These are phyloP conservation scores for Saturnispora silvae DNA, from an alignment of 805 yeast genomes.

Conservation along the genomic window DNA sequence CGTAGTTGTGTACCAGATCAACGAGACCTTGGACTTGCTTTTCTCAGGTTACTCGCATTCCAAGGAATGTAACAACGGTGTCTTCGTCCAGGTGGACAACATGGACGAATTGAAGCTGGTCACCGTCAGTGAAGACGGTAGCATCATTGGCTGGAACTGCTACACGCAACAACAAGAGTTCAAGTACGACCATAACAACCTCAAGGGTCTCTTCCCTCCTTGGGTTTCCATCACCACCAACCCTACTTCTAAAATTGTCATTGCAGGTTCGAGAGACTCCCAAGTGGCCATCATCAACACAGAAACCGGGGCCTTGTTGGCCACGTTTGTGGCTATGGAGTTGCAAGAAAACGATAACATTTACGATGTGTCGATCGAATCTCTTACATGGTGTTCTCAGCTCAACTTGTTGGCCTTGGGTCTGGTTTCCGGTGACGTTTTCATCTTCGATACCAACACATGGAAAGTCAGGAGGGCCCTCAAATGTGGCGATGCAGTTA, in stretches of 20 bases:
- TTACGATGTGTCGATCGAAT: conserved; percentile 62
- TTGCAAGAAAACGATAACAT: conserved; percentile 45
- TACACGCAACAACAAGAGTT: conserved; percentile 63
- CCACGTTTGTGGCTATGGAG: conserved; percentile 55
- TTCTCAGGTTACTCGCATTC: conserved; percentile 79
- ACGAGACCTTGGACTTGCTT: conserved; percentile 51
- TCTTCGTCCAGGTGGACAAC: conserved; percentile 51
- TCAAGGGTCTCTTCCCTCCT: conserved; percentile 70
- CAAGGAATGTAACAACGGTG: conserved; percentile 69
- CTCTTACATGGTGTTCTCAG: conserved; percentile 60
- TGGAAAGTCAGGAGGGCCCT: conserved; percentile 78
- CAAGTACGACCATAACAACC: conserved; percentile 53
- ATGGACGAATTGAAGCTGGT: conserved; percentile 54
- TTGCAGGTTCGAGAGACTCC: conserved; percentile 86
- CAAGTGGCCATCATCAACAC: conserved; percentile 67
- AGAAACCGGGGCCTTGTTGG: conserved; percentile 62
- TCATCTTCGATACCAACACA: conserved; percentile 69
- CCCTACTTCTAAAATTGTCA: conserved; percentile 38
- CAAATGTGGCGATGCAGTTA: conserved; percentile 69
- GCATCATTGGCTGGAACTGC: conserved; percentile 83
- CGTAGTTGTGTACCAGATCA: conserved; percentile 80
- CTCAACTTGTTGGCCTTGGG: conserved; percentile 73
- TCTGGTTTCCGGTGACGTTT: conserved; percentile 77
- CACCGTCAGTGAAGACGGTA: conserved; percentile 76
- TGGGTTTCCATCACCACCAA: conserved; percentile 71